Base-by-base conservation (phyloP, 768 basidiomycete species). In the Gelatoporia subvermispora region DNA sequence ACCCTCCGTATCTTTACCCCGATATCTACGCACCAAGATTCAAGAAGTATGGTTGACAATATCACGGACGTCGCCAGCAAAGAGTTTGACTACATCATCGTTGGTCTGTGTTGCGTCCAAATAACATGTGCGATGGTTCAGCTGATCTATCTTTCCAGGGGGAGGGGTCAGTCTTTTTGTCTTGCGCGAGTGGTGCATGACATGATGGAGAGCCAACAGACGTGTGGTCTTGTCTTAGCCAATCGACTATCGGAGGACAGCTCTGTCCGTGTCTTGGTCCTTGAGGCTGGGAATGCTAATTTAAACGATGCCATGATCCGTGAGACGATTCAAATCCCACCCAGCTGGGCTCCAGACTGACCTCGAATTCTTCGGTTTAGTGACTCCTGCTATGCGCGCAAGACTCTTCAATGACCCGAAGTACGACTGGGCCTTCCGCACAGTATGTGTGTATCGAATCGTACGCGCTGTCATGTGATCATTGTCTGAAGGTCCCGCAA, bases 151-250 rank as follows among this genome's bases (percentile, higher is more conserved):
- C 47, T 10, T 44, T 47, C 2, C 7, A 47, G n/a, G 51, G 37
- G 16, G 37, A 41, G 16, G 34, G 45, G 51, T 51, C 37, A 5
- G 44, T 36, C 8, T 31, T 45, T n/a, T n/a, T n/a, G n/a, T n/a
- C n/a, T n/a, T n/a, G n/a, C n/a, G n/a, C n/a, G n/a, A n/a, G n/a
- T n/a, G n/a, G n/a, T n/a, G n/a, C n/a, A 18, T 39, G 38, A 18
- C 38, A 22, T 3, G 17, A 22, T 23, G 4, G 5, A 3, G 15
- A 20, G 8, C 20, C n/a, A 7, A 25, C 36, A 53, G 52, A 37
- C 52, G 20, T 66, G 67, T 3, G 72, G 73, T 13, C 53, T 72
- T 18, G 66, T 67, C 9, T 54, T 74, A 23, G 72, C 72, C n/a
- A 58, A 60, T 8, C 60, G 74, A 15, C 58, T 76, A 25, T 55